Conservation (phyloP, 441 rosid species). For the California macrophylla region DNA sequence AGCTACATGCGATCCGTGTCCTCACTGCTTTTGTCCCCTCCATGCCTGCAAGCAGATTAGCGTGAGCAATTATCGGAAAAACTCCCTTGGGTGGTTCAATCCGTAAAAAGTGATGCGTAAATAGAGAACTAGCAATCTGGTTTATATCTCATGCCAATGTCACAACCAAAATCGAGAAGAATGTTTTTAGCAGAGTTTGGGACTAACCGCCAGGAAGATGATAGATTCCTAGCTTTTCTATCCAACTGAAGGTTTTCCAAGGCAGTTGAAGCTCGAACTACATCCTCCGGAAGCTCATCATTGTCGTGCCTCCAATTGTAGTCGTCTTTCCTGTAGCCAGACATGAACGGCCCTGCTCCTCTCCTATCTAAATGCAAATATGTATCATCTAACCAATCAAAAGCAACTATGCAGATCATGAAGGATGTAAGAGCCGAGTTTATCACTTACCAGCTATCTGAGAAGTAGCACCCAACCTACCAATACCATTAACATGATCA, state of each 20-base stretch:
- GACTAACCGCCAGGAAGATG: slow-evolving; percentile 82
- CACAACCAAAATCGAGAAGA: background rate
- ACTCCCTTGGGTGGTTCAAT: background rate
- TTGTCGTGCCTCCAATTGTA: slow-evolving; percentile 68
- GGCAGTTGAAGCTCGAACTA: slow-evolving; percentile 68
- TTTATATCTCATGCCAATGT: no score
- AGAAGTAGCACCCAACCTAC: slow-evolving; percentile 43
- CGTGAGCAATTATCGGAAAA: background rate
- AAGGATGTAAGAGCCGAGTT: background rate
- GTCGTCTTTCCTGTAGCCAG: slow-evolving; percentile 74
- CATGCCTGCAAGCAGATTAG: slow-evolving; percentile 38
- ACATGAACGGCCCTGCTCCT: slow-evolving; percentile 51
- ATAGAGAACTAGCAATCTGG: background rate
- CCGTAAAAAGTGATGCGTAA: background rate
- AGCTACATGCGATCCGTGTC: slow-evolving; percentile 42
- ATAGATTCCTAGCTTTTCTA: slow-evolving; percentile 78
- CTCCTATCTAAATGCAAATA: slow-evolving; percentile 50
- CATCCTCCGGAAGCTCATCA: slow-evolving; percentile 61
- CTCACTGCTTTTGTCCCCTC: slow-evolving; percentile 38
- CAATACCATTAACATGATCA: slow-evolving; percentile 17
- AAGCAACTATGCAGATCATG: background rate
- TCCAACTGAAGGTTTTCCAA: slow-evolving; percentile 91
- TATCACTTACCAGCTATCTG: slow-evolving; percentile 61
- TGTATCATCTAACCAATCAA: slow-evolving; percentile 16
- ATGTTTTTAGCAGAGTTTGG: background rate